Evolutionary conservation across 345 rosid genomes (phyloP).

Genomic region (Gossypium rotundifolium): DNA sequence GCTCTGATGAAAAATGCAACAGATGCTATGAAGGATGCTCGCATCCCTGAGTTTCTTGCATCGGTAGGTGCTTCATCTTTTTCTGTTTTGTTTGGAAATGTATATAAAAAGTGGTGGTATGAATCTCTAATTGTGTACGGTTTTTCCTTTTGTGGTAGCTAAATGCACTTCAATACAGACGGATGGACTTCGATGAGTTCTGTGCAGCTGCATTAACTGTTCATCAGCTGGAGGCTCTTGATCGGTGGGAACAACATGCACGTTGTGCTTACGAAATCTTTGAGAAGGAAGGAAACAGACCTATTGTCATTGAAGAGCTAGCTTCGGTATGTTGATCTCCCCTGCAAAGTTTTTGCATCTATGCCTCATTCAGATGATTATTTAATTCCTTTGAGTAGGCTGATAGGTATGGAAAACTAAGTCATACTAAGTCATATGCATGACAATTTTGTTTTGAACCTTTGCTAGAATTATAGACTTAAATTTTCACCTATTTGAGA

Average conservation of each 20-base stretch:
- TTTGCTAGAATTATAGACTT: background rate
- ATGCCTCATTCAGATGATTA: background rate
- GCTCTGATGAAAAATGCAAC: slow-evolving; percentile 81
- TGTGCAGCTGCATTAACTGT: slow-evolving; percentile 87
- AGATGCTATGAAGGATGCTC: slow-evolving; percentile 89
- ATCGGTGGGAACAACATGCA: slow-evolving; percentile 89
- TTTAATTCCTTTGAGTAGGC: slow-evolving; percentile 1
- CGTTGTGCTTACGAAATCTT: slow-evolving; percentile 89
- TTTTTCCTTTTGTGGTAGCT: slow-evolving; percentile 40
- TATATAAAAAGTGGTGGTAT: background rate
- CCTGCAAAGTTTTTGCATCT: background rate
- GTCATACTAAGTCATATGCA: background rate
- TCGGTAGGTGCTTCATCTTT: slow-evolving; percentile 41
- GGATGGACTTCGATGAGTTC: slow-evolving; percentile 92
- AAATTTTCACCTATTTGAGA: background rate
- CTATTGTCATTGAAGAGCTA: slow-evolving; percentile 84
- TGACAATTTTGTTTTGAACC: background rate
- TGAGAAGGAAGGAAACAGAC: slow-evolving; percentile 89
- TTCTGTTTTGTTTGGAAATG: background rate
- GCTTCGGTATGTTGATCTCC: slow-evolving; percentile 57
- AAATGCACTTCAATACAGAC: slow-evolving; percentile 74
- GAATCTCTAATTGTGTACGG: slow-evolving; percentile 3
- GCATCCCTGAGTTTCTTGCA: slow-evolving; percentile 71
- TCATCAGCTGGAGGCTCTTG: slow-evolving; percentile 94
- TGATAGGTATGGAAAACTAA: background rate